Percentiles rank a stretch among this genome's conserved stretches.
These are phyloP conservation scores for Ganoderma sinense DNA, from an alignment of 1,284 basidiomycete species.

Conservation along the genomic window DNA sequence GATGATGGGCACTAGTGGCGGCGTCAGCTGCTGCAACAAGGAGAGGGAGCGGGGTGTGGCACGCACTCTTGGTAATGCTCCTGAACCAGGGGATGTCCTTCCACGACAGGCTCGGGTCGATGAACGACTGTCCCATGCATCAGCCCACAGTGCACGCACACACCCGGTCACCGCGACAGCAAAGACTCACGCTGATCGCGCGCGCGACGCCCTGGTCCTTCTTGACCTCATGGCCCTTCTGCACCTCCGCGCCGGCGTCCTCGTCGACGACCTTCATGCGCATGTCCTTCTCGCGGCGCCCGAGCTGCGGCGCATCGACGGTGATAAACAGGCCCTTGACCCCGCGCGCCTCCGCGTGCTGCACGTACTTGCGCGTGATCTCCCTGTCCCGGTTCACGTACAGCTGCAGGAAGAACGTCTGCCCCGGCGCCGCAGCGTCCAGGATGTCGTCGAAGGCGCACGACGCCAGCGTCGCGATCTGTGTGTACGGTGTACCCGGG, in stretches of 20 bases:
- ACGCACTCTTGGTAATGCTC: constrained; percentile 84
- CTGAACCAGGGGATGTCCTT: constrained; percentile 89
- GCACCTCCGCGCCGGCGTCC: constrained; percentile 41
- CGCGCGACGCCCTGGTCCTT: constrained; percentile 42
- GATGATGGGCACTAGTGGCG: constrained; percentile 83
- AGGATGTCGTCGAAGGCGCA: constrained; percentile 92
- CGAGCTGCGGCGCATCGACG: constrained; percentile 93
- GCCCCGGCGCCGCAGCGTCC: constrained; percentile 75
- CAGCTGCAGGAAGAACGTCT: constrained; percentile 84
- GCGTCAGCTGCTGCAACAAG: not conserved
- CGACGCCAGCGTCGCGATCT: constrained; percentile 84
- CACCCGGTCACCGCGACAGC: too few relatives aligned
- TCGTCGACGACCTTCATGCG: constrained; percentile 83
- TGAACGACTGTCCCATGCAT: constrained; percentile 77
- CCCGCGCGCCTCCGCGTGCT: constrained; percentile 84
- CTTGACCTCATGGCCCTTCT: constrained; percentile 58
- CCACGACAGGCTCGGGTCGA: constrained; percentile 92
- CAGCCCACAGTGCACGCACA: not conserved
- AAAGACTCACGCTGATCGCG: constrained; percentile 37
- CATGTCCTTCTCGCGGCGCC: constrained; percentile 94
- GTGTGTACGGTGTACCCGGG: too few relatives aligned
- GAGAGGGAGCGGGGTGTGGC: not conserved
- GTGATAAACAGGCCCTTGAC: constrained; percentile 93
- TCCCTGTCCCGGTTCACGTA: constrained; percentile 88
- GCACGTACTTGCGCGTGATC: constrained; percentile 84